These are phyloP conservation scores for Tetrahymena thermophila DNA, from an alignment of 73 alveolate genomes.

Conservation along the genomic window DNA sequence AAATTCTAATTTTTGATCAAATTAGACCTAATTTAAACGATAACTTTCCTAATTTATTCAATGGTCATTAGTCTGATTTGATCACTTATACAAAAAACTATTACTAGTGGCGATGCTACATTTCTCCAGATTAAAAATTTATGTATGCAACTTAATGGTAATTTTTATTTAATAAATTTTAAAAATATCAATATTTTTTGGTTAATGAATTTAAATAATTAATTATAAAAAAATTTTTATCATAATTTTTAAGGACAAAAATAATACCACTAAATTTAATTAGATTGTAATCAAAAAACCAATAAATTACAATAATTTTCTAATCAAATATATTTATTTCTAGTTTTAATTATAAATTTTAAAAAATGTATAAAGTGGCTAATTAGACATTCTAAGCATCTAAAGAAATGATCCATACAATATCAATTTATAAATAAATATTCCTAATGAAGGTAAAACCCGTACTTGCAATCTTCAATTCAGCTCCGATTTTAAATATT, in stretches of 20 bases:
- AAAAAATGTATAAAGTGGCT: no score
- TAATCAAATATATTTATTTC: no score
- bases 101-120: neutral
- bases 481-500: neutral
- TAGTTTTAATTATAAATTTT: no score
- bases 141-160: neutral
- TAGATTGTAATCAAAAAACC: no score
- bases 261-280: no score
- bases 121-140: neutral
- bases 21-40: neutral
- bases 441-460: neutral
- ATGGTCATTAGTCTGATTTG: neutral
- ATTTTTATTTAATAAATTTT: neutral
- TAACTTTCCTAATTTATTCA: neutral
- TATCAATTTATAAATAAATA: neutral
- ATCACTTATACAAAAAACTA: neutral
- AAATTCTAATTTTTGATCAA: neutral
- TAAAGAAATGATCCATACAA: neutral
- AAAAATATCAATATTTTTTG: no score
- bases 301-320: no score
- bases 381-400: neutral
- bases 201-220: no score
- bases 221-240: no score
- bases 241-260: no score
- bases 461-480: neutral